A percentile compares a stretch with the other conserved stretches of the same genome.
Evolutionary conservation across 2,329 filamentous ascomycete genomes (phyloP).

Genomic region (Penicillium janthinellum): DNA sequence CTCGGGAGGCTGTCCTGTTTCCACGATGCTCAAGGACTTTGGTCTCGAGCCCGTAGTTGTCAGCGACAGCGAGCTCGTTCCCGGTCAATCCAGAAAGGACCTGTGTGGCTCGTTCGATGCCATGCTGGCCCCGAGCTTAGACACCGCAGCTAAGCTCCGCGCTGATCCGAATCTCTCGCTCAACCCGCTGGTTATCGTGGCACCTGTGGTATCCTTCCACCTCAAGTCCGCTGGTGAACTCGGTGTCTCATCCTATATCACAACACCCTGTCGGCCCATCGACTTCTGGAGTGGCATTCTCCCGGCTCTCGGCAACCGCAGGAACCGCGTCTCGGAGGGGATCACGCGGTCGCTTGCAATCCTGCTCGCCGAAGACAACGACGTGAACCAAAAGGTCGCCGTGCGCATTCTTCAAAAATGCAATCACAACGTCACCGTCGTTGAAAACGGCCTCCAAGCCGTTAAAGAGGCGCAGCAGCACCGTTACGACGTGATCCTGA

Average conservation of each 20-base stretch:
- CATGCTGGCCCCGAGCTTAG: constrained; percentile 87
- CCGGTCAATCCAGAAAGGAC: constrained; percentile 51
- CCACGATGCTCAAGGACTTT: constrained; percentile 71
- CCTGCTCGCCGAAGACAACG: constrained; percentile 88
- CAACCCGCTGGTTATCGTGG: constrained; percentile 85
- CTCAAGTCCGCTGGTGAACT: constrained; percentile 88
- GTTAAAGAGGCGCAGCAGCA: constrained; percentile 71
- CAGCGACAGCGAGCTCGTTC: constrained; percentile 63
- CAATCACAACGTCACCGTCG: constrained; percentile 65
- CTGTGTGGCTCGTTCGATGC: constrained; percentile 73
- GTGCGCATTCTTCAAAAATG: constrained; percentile 96
- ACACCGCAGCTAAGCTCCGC: constrained; percentile 76
- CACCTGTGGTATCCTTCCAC: constrained; percentile 82
- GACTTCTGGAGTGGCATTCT: constrained; percentile 92
- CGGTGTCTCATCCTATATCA: constrained; percentile 95
- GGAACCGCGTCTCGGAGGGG: constrained; percentile 84
- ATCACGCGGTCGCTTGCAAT: constrained; percentile 93
- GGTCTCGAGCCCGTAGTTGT: constrained; percentile 78
- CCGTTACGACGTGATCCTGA: constrained; percentile 89
- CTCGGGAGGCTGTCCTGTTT: constrained; percentile 72
- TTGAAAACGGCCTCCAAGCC: constrained; percentile 80
- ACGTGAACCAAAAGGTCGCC: constrained; percentile 88
- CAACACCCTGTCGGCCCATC: constrained; percentile 85
- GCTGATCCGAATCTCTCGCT: constrained; percentile 91
- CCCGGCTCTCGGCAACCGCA: constrained; percentile 84